Percentiles rank a stretch among this genome's conserved stretches.
These are phyloP conservation scores for Ceratocystis albifundus DNA, from an alignment of 2,329 filamentous ascomycete species.

Conservation along the genomic window DNA sequence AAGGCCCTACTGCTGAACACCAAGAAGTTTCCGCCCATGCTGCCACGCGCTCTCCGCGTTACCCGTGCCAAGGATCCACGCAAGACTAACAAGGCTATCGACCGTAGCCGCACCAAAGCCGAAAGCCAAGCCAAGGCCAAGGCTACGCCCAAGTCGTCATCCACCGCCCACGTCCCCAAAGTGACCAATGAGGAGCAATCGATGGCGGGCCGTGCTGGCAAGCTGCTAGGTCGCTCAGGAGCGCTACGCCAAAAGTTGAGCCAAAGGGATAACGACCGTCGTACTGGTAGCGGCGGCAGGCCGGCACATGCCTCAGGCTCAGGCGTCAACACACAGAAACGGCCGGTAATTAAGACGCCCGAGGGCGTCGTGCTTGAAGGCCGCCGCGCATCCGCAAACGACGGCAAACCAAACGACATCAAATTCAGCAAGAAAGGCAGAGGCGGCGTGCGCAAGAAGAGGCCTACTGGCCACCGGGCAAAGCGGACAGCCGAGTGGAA, in stretches of 20 bases:
- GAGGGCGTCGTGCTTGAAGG: slow-evolving; percentile 74
- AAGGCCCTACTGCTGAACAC: slow-evolving; percentile 77
- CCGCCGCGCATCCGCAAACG: slow-evolving; percentile 56
- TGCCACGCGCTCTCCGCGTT: slow-evolving; percentile 80
- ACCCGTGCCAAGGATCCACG: slow-evolving; percentile 67
- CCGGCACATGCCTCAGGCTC: slow-evolving; percentile 22
- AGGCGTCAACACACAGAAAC: slow-evolving; percentile 23
- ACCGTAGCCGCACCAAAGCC: slow-evolving; percentile 30
- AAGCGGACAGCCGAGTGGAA: slow-evolving; percentile 37
- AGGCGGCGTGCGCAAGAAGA: slow-evolving; percentile 30
- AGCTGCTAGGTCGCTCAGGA: slow-evolving; percentile 60
- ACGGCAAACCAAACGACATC: slow-evolving; percentile 51
- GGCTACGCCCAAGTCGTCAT: slow-evolving; percentile 30
- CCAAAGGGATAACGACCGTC: slow-evolving; percentile 26
- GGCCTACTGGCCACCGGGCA: slow-evolving; percentile 33
- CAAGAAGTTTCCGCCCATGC: slow-evolving; percentile 87
- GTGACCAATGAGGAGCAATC: slow-evolving; percentile 58
- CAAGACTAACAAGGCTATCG: slow-evolving; percentile 45
- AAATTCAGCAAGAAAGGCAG: slow-evolving; percentile 48
- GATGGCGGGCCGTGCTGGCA: slow-evolving; percentile 58
- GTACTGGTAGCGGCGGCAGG: slow-evolving; percentile 23
- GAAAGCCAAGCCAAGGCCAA: slow-evolving; percentile 31
- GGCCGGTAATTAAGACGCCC: slow-evolving; percentile 41
- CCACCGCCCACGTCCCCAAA: slow-evolving; percentile 55
- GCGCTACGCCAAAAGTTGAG: slow-evolving; percentile 38